Base-by-base conservation (phyloP, 768 basidiomycete species). In the Termitomyces titanicus region DNA sequence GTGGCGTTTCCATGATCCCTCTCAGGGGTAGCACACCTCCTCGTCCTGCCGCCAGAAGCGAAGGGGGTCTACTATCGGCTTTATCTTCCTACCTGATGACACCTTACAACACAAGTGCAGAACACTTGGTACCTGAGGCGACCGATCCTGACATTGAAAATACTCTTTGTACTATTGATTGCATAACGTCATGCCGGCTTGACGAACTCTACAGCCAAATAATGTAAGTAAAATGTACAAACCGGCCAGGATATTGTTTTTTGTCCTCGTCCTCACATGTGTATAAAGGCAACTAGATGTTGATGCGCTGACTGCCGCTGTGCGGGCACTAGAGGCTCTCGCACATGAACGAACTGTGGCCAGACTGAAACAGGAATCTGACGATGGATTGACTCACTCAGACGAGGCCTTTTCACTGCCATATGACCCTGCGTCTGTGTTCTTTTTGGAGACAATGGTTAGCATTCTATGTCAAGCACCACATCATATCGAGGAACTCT, bases 71-170 rank as follows among this genome's bases (percentile, higher is more conserved):
- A 18, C 76, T 99, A 13, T 98, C 95, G 9, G 85, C 97, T 0
- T 70, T 99, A 51, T 98, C 96, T 1, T 95, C 92, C 0, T 99
- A 99, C 70, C 79, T 99, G 60, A 88, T 99, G 80, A 96, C 95
- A 7, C 97, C 97, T 0, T 98, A 98, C 65, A 82, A 83, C 15
- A 64, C 80, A 22, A 88, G 82, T 61, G 76, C 82, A 5, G 94
- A 96, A n/a, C 75, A 81, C 22, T 70, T 86, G n/a, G 81, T 92
- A 2, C 86, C 89, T 1, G 89, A 92, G 63, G 89, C 92, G n/a
- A 94, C 89, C 0, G 92, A 94, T 24, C 80, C 84, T 37, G 94
- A 98, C 62, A 77, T 98, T 18, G 97, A 98, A 72, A 95, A 86
- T 56, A 98, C 97, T 0, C 75, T 99, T 3, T 95, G 91, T 58